phyloP scores from a whole-genome alignment of 306 rosid genomes.

The Parietaria judaica region DNA sequence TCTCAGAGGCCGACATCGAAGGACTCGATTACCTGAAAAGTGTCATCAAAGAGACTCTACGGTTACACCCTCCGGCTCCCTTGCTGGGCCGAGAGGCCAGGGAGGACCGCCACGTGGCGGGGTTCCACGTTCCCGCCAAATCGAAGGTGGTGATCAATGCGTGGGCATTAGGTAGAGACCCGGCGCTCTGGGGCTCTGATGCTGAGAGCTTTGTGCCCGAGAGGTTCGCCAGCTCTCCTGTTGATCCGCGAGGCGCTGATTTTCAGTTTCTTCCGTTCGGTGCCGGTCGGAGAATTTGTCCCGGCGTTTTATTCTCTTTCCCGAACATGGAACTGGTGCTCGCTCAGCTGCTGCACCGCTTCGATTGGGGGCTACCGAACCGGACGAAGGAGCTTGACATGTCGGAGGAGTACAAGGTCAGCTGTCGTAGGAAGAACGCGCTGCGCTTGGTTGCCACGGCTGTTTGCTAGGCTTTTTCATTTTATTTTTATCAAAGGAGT shows the following conservation, averaged over 20 bases:
- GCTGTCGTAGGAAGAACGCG: background rate
- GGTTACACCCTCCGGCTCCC: slow-evolving; percentile 26
- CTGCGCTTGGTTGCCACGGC: background rate
- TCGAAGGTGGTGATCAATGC: slow-evolving; percentile 24
- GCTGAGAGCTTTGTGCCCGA: slow-evolving; percentile 14
- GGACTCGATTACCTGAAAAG: slow-evolving; percentile 27
- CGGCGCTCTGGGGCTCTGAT: slow-evolving; percentile 1
- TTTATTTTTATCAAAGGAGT: too few relatives aligned
- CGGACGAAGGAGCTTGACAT: slow-evolving; percentile 10
- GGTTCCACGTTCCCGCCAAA: slow-evolving; percentile 23
- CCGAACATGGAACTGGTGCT: slow-evolving; percentile 1
- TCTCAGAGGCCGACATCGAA: slow-evolving; percentile 12
- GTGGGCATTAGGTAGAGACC: slow-evolving; percentile 38
- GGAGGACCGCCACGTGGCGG: slow-evolving; percentile 20
- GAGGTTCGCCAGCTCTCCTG: background rate
- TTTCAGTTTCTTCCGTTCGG: slow-evolving; percentile 6
- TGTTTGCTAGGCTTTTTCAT: background rate
- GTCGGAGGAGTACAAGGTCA: slow-evolving; percentile 7
- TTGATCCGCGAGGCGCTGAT: background rate
- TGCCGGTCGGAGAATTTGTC: slow-evolving; percentile 10
- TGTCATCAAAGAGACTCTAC: slow-evolving; percentile 28
- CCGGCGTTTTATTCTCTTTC: slow-evolving; percentile 3
- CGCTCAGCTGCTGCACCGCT: slow-evolving; percentile 9
- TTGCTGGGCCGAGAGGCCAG: slow-evolving; percentile 21
- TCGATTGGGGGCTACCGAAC: slow-evolving; percentile 14